phyloP scores from a whole-genome alignment of 1,284 basidiomycete species.

The Cutaneotrichosporon cavernicola region DNA sequence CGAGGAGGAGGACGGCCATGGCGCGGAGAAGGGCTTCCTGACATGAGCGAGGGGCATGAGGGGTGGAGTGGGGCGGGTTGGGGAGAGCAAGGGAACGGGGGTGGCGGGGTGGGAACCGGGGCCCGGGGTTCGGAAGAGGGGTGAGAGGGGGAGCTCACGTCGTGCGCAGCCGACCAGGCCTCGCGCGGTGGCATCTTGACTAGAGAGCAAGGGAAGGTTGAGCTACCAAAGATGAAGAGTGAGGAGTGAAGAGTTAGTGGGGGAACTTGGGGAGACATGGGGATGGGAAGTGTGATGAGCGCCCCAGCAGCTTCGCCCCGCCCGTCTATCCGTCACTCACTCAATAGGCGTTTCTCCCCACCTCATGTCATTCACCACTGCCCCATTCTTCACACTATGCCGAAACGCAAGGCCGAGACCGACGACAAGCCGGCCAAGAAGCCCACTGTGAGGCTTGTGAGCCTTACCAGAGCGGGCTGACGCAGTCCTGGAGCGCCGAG shows the following conservation, averaged over 20 bases:
- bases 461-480: background rate
- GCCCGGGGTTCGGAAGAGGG: too few relatives aligned
- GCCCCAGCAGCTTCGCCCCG: too few relatives aligned
- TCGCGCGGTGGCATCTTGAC: background rate
- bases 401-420: background rate
- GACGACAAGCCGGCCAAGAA: background rate
- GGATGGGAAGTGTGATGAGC: background rate
- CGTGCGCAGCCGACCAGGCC: background rate
- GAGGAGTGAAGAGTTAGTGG: background rate
- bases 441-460: background rate
- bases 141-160: background rate
- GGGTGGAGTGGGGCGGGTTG: background rate
- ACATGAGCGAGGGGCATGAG: slow-evolving; percentile 12
- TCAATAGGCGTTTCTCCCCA: too few relatives aligned
- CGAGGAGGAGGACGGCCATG: background rate
- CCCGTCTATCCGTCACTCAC: too few relatives aligned
- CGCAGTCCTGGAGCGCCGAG: slow-evolving; percentile 20
- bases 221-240: background rate
- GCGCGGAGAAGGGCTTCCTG: background rate
- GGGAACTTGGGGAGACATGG: background rate
- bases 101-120: too few relatives aligned
- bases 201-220: background rate
- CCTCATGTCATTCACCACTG: too few relatives aligned
- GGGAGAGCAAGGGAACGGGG: too few relatives aligned
- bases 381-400: background rate